Percentiles rank a stretch among this genome's conserved stretches.
phyloP scores from a whole-genome alignment of 805 yeast species.

The Metschnikowia lunata region DNA sequence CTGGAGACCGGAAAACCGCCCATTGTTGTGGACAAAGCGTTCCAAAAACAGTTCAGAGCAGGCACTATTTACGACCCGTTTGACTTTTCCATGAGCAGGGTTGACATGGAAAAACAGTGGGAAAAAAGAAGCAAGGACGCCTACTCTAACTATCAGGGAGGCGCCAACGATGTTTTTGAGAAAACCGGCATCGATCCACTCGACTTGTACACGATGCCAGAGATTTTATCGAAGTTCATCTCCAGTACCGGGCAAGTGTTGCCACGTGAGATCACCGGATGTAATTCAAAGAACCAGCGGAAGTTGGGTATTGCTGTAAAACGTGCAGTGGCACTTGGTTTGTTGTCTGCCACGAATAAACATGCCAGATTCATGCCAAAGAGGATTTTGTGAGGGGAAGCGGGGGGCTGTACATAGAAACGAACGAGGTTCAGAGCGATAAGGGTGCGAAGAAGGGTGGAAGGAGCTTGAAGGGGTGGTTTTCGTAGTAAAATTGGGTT shows the following conservation, averaged over 20 bases:
- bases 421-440: neutral
- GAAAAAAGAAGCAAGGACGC: constrained; percentile 23
- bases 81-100: constrained; percentile 64
- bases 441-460: neutral
- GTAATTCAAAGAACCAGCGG: constrained; percentile 62
- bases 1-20: constrained; percentile 33
- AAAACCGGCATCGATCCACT: constrained; percentile 58
- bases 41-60: constrained; percentile 44
- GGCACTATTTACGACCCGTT: constrained; percentile 72
- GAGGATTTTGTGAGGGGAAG: constrained; percentile 27
- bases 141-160: constrained; percentile 13
- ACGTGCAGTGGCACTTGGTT: constrained; percentile 76
- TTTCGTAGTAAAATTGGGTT: no score
- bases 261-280: constrained; percentile 68
- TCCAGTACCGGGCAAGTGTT: constrained; percentile 72
- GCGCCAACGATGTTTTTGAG: constrained; percentile 30
- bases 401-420: constrained; percentile 4
- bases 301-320: constrained; percentile 71
- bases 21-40: constrained; percentile 25
- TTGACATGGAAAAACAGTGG: constrained; percentile 43
- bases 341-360: constrained; percentile 70
- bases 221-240: constrained; percentile 58
- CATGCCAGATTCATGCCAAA: constrained; percentile 46
- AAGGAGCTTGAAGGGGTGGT: no score
- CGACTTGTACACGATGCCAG: constrained; percentile 70